Conservation (phyloP, 1,284 basidiomycete species). For the Fomitopsis palustris region DNA sequence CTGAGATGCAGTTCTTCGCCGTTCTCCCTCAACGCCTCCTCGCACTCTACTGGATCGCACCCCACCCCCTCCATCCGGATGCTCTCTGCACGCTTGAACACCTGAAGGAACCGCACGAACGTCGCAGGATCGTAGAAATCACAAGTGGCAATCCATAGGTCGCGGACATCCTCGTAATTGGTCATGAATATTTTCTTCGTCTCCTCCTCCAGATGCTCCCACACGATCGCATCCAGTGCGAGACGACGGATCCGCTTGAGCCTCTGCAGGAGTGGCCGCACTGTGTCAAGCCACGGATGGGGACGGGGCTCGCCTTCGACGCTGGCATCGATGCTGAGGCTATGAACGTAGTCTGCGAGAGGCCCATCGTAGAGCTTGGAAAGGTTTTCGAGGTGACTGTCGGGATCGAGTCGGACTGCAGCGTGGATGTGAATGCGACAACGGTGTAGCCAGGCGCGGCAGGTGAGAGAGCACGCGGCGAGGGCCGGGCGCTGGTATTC, state of each 20-base stretch:
- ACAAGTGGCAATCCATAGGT: conserved; percentile 8
- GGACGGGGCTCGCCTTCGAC: conserved; percentile 4
- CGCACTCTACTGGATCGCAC: background rate
- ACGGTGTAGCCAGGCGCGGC: conserved; percentile 10
- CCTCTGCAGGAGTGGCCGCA: background rate
- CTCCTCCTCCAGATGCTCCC: conserved; percentile 4
- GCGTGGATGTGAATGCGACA: conserved; percentile 6
- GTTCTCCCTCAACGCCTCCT: background rate
- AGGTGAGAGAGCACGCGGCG: conserved; percentile 9
- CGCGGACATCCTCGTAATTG: background rate
- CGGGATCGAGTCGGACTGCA: conserved; percentile 3
- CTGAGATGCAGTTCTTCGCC: background rate
- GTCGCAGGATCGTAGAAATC: conserved; percentile 3
- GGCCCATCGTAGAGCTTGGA: conserved; percentile 4
- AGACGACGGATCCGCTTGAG: conserved; percentile 3
- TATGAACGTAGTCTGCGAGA: conserved; percentile 7
- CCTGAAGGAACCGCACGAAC: conserved; percentile 5
- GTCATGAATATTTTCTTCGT: conserved; percentile 1
- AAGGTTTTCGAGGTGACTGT: conserved; percentile 4
- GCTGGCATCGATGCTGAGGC: conserved; percentile 10
- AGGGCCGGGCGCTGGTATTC: conserved; percentile 6
- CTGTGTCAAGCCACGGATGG: conserved; percentile 6
- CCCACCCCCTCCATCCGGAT: conserved; percentile 7
- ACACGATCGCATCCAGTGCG: conserved; percentile 6
- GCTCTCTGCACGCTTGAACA: background rate